Percentiles rank a stretch among this genome's conserved stretches.
These are phyloP conservation scores for Mycosphaerella sp. DNA, from an alignment of 2,329 filamentous ascomycete genomes.

Conservation along the genomic window DNA sequence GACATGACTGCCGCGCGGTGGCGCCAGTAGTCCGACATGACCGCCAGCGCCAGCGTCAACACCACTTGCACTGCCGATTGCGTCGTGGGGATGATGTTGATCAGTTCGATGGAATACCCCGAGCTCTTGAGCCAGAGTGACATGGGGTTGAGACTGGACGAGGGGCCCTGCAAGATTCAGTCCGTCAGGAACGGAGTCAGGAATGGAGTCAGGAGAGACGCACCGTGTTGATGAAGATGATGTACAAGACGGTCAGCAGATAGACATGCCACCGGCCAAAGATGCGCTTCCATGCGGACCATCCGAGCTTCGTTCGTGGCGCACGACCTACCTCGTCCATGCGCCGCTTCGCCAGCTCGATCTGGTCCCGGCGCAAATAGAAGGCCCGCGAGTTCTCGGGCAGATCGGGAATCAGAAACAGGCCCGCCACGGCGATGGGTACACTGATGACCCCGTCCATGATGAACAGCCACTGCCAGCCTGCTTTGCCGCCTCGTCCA, in stretches of 20 bases:
- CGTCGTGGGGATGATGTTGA: conserved; percentile 50
- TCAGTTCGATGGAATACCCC: conserved; percentile 47
- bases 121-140: conserved; percentile 34
- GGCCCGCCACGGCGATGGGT: conserved; percentile 48
- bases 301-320: conserved; percentile 25
- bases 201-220: conserved; percentile 27
- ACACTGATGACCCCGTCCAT: conserved; percentile 49
- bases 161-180: conserved; percentile 15
- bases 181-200: no score
- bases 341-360: conserved; percentile 43
- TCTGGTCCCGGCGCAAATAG: conserved; percentile 42
- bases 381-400: conserved; percentile 47
- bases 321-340: conserved; percentile 37
- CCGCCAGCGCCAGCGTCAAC: conserved; percentile 55
- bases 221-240: conserved; percentile 58
- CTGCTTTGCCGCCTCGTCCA: conserved; percentile 36
- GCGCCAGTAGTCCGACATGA: conserved; percentile 21
- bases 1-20: conserved; percentile 23
- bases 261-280: conserved; percentile 62
- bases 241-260: conserved; percentile 51
- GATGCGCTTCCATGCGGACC: conserved; percentile 47
- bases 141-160: conserved; percentile 21
- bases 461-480: conserved; percentile 45
- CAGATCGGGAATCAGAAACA: conserved; percentile 46
- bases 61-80: conserved; percentile 51